These are phyloP conservation scores for Rhodotorula graminis DNA, from an alignment of 768 basidiomycete genomes.

Conservation along the genomic window DNA sequence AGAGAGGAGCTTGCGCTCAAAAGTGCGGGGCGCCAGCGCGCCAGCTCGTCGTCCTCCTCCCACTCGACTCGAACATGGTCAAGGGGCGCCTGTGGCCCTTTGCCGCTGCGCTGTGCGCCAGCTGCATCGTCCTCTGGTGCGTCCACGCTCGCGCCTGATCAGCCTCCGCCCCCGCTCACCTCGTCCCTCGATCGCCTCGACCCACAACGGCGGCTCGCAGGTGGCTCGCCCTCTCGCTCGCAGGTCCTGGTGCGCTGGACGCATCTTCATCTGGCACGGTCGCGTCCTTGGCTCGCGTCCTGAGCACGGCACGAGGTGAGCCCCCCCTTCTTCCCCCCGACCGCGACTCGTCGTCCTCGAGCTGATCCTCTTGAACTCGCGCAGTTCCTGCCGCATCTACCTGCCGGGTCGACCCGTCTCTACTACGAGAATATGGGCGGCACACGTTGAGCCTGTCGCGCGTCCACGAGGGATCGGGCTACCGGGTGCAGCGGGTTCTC, in stretches of 20 bases:
- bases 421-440: neutral
- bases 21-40: too few species aligned
- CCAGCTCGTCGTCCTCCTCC: too few species aligned
- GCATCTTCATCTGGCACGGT: too few species aligned
- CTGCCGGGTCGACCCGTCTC: neutral
- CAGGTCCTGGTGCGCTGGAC: neutral
- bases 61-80: neutral
- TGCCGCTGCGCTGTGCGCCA: neutral
- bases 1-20: too few species aligned
- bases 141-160: too few species aligned
- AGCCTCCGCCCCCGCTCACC: neutral
- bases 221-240: neutral
- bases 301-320: neutral
- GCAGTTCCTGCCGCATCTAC: neutral
- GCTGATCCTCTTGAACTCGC: neutral
- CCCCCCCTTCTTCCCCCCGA: too few species aligned
- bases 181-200: neutral
- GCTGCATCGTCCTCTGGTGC: neutral
- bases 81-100: neutral
- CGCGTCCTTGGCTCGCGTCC: neutral
- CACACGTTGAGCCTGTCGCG: neutral
- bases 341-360: neutral
- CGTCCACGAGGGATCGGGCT: neutral
- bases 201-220: neutral
- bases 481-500: neutral